phyloP scores from a whole-genome alignment of 371 early-diverging fungal species.

The Lichtheimia corymbifera region DNA sequence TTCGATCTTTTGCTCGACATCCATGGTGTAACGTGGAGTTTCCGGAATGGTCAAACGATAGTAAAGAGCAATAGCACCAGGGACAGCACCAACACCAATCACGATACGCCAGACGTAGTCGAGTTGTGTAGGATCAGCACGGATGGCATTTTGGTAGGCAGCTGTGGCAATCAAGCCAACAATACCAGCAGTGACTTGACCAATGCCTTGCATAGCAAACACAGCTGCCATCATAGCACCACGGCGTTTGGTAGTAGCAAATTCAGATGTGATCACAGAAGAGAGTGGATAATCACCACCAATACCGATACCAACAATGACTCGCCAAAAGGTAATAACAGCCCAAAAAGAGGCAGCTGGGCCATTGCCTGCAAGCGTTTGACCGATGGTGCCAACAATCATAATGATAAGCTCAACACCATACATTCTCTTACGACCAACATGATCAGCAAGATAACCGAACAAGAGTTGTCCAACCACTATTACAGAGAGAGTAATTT shows the following conservation, averaged over 20 bases:
- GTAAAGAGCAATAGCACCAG: conserved; percentile 61
- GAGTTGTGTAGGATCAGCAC: conserved; percentile 50
- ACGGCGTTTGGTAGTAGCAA: conserved; percentile 72
- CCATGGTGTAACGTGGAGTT: conserved; percentile 82
- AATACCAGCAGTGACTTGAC: conserved; percentile 69
- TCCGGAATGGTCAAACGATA: conserved; percentile 86
- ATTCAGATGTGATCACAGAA: conserved; percentile 84
- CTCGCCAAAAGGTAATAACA: conserved; percentile 75
- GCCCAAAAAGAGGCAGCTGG: conserved; percentile 61
- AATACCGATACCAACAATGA: conserved; percentile 79
- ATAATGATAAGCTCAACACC: conserved; percentile 83
- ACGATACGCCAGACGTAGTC: conserved; percentile 84
- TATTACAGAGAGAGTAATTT: no score
- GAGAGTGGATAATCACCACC: conserved; percentile 83
- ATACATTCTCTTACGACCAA: conserved; percentile 83
- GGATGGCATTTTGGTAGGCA: conserved; percentile 56
- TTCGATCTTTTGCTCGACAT: conserved; percentile 66
- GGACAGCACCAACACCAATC: conserved; percentile 73
- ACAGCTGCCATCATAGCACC: conserved; percentile 87
- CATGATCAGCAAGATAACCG: conserved; percentile 76
- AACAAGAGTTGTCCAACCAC: conserved; percentile 75
- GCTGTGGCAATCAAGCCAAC: conserved; percentile 64
- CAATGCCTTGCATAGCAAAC: conserved; percentile 89
- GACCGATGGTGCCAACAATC: conserved; percentile 73
- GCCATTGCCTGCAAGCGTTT: conserved; percentile 65